Evolutionary conservation across 495 filamentous ascomycete genomes (phyloP), one percentile per base, ranked within the genome.

Genomic region (Aspergillus egyptiacus): DNA sequence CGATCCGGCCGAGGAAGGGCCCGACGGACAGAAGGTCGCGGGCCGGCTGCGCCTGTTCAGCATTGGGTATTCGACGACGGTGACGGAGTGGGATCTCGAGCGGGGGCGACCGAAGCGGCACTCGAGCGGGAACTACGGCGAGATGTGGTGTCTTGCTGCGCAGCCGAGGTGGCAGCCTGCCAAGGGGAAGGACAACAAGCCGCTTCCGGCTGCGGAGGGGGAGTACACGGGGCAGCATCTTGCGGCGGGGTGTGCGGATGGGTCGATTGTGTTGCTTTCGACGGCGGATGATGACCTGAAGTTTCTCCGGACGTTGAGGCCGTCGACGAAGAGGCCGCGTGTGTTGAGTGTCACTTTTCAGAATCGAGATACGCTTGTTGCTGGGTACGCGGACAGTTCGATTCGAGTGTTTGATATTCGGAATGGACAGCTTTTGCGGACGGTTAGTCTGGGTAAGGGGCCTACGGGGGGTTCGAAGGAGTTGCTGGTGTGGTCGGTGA

Each of bases 81-180:
- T 99, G 41, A 96, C 91, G 1, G 93, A 99, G 65, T 99, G 93
- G 93, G 84, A 96, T 70, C 65, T 97, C 8, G 79, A 80, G 50
- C 84, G 80, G 51, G 87, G 87, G 5, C 71, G 77, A 42, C 87
- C 89, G 6, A 69, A 82, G 62, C 79, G 84, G 25, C 86, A 95
- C 61, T 85, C 89, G 7, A 88, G 87, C 61, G 91, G 91, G 15
- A 95, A 91, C 64, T 86, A 95, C 62, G 91, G 91, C 31, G 93
- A 95, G 56, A 91, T 97, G 49, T 99, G 93, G 93, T 95, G 91
- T 66, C 73, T 96, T 48, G 86, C 84, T 50, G 87, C 83, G n/a
- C 93, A 96, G 70, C 93, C 94, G 15, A 62, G 72, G 57, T 68
- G 71, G 67, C 60, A 68, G 52, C 48, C 63, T 9, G 60, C 61